These are phyloP conservation scores for Aspergillus cristatus DNA, from an alignment of 495 filamentous ascomycete genomes.

Conservation along the genomic window DNA sequence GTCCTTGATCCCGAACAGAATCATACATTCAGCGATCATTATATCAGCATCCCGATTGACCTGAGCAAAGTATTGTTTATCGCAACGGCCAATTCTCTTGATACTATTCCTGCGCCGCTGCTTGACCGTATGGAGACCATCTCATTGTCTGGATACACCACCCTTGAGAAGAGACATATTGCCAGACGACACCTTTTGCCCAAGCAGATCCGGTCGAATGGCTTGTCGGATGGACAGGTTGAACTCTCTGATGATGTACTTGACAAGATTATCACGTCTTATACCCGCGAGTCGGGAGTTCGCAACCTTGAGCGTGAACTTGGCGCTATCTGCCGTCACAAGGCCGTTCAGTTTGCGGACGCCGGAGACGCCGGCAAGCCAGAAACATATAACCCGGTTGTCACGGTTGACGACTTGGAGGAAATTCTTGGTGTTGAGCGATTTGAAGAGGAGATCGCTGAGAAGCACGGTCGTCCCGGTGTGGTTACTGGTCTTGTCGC, in stretches of 20 bases:
- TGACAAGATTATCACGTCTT: slow-evolving; percentile 87
- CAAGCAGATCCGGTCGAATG: slow-evolving; percentile 80
- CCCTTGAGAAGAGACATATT: slow-evolving; percentile 96
- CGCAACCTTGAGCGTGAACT: slow-evolving; percentile 95
- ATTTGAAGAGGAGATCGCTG: slow-evolving; percentile 92
- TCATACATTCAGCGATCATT: slow-evolving; percentile 88
- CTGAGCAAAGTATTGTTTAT: slow-evolving; percentile 96
- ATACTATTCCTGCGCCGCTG: slow-evolving; percentile 91
- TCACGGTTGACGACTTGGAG: slow-evolving; percentile 74
- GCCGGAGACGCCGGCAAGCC: slow-evolving; percentile 67
- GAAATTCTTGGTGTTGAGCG: slow-evolving; percentile 86
- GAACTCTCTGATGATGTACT: slow-evolving; percentile 72
- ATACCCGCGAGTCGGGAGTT: slow-evolving; percentile 96
- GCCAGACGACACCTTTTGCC: slow-evolving; percentile 87
- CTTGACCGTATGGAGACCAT: slow-evolving; percentile 97
- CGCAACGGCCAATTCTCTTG: slow-evolving; percentile 92
- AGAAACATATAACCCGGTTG: slow-evolving; percentile 61
- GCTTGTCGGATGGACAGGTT: slow-evolving; percentile 65
- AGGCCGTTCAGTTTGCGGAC: slow-evolving; percentile 91
- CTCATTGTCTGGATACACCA: slow-evolving; percentile 87
- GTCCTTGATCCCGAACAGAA: slow-evolving; percentile 98
- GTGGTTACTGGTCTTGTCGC: slow-evolving; percentile 96
- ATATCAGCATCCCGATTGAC: slow-evolving; percentile 93
- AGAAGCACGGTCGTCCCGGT: slow-evolving; percentile 77
- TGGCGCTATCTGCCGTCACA: slow-evolving; percentile 85